Conservation (phyloP, 352 stramenopile genomes). For the Globisporangium polare region DNA sequence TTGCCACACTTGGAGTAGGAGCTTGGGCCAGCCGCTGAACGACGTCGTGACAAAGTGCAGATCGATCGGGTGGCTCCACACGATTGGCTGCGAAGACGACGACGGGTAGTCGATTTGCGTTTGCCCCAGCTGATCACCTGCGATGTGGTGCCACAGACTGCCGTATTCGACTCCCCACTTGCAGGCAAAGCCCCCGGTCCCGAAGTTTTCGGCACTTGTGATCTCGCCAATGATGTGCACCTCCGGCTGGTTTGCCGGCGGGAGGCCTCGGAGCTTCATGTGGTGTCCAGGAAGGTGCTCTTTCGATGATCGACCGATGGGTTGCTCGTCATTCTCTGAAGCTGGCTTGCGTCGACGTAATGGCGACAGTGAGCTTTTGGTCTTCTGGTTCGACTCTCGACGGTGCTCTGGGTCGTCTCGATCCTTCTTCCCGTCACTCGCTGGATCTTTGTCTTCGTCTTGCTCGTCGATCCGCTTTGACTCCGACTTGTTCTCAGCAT, state of each 20-base stretch:
- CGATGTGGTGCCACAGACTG: constrained; percentile 49
- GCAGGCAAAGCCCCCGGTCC: constrained; percentile 40
- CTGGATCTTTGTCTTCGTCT: background rate
- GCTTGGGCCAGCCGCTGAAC: constrained; percentile 60
- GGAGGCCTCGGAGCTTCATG: constrained; percentile 22
- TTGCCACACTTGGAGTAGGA: constrained; percentile 64
- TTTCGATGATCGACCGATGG: background rate
- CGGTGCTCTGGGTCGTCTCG: background rate
- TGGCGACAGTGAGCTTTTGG: constrained; percentile 10
- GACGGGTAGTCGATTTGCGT: constrained; percentile 59
- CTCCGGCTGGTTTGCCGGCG: constrained; percentile 50
- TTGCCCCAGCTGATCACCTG: constrained; percentile 53
- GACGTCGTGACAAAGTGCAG: constrained; percentile 55
- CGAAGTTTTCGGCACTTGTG: constrained; percentile 46
- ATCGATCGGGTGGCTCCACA: constrained; percentile 68
- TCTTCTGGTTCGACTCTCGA: background rate
- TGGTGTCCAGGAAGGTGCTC: background rate
- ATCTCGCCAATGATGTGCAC: constrained; percentile 74
- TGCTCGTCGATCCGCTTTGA: background rate
- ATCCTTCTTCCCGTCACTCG: background rate
- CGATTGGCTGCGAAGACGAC: constrained; percentile 18
- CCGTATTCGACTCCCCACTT: constrained; percentile 72
- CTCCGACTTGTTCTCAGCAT: background rate
- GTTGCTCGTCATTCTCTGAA: background rate
- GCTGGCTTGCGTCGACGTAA: constrained; percentile 6